These are phyloP conservation scores for Phlegmacium glaucopus DNA, from an alignment of 768 basidiomycete species.

Conservation along the genomic window DNA sequence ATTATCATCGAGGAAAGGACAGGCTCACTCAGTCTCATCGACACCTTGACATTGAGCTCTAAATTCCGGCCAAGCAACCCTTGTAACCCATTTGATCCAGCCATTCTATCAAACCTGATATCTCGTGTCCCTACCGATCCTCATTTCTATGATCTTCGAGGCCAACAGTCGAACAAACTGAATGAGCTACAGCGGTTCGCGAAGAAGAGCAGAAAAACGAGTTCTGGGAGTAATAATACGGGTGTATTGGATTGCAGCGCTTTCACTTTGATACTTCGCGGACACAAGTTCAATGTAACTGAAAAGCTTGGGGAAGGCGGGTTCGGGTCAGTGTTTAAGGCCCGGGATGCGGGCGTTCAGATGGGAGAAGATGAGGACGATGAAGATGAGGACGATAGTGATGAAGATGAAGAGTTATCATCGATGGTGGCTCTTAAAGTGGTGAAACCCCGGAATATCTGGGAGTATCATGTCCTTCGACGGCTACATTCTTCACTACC, in stretches of 20 bases:
- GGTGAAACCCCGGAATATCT: conserved; percentile 82
- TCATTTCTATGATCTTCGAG: conserved; percentile 57
- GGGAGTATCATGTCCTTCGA: conserved; percentile 90
- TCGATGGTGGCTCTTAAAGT: conserved; percentile 85
- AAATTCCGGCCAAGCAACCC: conserved; percentile 79
- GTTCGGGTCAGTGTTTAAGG: conserved; percentile 94
- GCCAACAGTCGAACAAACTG: conserved; percentile 54
- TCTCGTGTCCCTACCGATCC: conserved; percentile 58
- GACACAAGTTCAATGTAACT: conserved; percentile 61
- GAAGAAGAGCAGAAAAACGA: conserved; percentile 43
- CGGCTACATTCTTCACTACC: conserved; percentile 72
- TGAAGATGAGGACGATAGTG: conserved; percentile 47
- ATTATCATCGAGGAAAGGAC: conserved; percentile 53
- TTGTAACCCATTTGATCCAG: conserved; percentile 79
- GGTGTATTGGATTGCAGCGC: conserved; percentile 34
- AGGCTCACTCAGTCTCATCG: conserved; percentile 60
- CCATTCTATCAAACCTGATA: conserved; percentile 61
- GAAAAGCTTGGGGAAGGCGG: conserved; percentile 97
- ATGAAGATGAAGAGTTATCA: conserved; percentile 49
- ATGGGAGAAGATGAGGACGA: conserved; percentile 31
- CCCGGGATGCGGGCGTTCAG: conserved; percentile 51
- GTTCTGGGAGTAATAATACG: conserved; percentile 29
- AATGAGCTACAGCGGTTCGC: conserved; percentile 73
- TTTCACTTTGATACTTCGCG: conserved; percentile 60
- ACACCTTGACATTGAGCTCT: conserved; percentile 58